Evolutionary conservation across 768 basidiomycete species (phyloP), one percentile per base, ranked within the genome.

Genomic region (Mycena rebaudengoi): DNA sequence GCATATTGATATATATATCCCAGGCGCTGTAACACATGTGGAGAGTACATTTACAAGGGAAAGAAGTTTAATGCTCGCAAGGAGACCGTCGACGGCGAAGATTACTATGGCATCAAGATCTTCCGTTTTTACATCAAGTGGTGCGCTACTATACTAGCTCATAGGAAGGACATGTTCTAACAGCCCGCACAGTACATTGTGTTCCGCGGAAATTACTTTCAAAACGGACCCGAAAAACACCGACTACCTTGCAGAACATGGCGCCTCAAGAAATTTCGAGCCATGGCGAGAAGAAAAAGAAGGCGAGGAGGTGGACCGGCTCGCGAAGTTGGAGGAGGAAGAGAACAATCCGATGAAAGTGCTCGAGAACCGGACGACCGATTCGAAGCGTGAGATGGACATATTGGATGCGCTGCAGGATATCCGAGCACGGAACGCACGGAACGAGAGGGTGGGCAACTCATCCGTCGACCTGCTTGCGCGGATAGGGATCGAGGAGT

Each of bases 1-100:
- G 39, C 2, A 33, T 43, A 48, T 64, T 73, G 10, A 74, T 58
- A 12, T 4, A n/a, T 32, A 29, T 29, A 46, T 25, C 29, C 7
- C 44, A 94, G 93, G 92, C 89, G 94, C 69, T 92, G 91, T 72
- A 96, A 95, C 70, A 94, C 94, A 4, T 99, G 98, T 71, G 98
- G 96, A 48, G 98, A 99, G 79, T 99, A 99, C 72, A 92, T 99
- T 56, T 97, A 98, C 79, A 98, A 99, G 76, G 98, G 98, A 46
- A 99, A 99, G 83, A 99, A 99, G 78, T 99, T 99, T 83, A 99
- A 99, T 70, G 98, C 98, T 6, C 86, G 97, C 49, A 99, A 99
- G 75, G 98, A 99, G 81, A 99, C 97, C 0, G 98, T 98, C 10
- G 91, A 95, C 1, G 95, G 94, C 0, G 97, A 99, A 74, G 95